phyloP scores from a whole-genome alignment of 345 rosid genomes.

The Syzygium jambos region DNA sequence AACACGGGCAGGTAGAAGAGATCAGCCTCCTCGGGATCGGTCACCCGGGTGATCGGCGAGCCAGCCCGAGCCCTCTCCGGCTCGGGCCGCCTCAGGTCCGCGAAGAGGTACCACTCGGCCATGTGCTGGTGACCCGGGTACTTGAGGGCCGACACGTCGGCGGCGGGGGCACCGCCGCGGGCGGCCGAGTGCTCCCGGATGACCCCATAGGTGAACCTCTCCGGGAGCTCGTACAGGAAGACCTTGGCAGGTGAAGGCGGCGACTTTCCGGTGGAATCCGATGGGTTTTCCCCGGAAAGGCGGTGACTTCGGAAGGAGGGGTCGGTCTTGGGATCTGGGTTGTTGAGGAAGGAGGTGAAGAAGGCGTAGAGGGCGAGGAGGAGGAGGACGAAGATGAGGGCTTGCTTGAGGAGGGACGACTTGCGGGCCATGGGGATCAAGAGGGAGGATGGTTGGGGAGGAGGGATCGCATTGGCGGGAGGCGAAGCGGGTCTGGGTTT shows the following conservation, averaged over 20 bases:
- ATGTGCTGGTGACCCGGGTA: constrained; percentile 99
- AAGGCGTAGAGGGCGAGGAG: constrained; percentile 54
- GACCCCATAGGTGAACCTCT: constrained; percentile 65
- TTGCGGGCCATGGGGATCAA: constrained; percentile 56
- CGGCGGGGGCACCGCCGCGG: constrained; percentile 46
- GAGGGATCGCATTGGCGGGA: not conserved
- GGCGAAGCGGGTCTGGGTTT: not conserved
- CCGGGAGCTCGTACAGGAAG: constrained; percentile 84
- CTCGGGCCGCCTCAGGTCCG: constrained; percentile 55
- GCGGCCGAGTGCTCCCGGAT: constrained; percentile 70
- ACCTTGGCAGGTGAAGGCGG: constrained; percentile 22
- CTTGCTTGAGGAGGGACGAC: constrained; percentile 58
- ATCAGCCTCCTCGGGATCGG: constrained; percentile 79
- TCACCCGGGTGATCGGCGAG: constrained; percentile 49
- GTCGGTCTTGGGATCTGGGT: constrained; percentile 16
- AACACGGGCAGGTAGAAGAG: constrained; percentile 82
- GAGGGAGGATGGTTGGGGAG: not conserved
- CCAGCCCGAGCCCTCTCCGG: constrained; percentile 32
- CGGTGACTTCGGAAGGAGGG: constrained; percentile 10
- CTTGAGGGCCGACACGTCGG: constrained; percentile 37
- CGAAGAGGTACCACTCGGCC: constrained; percentile 92
- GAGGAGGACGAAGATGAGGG: constrained; percentile 31
- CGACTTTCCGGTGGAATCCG: too few relatives aligned
- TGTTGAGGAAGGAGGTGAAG: constrained; percentile 51
- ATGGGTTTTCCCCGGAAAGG: not conserved